Evolutionary conservation across 2,329 filamentous ascomycete species (phyloP).

Genomic region (Aspergillus uvarum): DNA sequence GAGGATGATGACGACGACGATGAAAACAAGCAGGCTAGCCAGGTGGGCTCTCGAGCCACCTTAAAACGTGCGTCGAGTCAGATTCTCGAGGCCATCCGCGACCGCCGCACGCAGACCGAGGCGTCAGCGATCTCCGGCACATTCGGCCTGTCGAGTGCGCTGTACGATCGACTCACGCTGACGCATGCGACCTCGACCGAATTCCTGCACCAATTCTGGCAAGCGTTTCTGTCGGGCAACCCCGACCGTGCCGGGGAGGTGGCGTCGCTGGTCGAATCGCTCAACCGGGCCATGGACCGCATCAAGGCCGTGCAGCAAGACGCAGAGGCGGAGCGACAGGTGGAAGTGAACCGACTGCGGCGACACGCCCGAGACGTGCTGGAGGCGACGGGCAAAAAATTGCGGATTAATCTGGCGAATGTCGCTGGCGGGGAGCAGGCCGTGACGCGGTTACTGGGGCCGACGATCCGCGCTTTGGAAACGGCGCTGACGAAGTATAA

Average conservation of each 20-base stretch:
- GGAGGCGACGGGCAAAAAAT: slow-evolving; percentile 70
- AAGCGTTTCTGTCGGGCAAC: slow-evolving; percentile 84
- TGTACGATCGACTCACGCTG: slow-evolving; percentile 64
- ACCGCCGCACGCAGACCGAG: slow-evolving; percentile 52
- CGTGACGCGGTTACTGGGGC: slow-evolving; percentile 73
- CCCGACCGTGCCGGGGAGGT: slow-evolving; percentile 77
- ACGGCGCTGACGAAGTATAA: slow-evolving; percentile 71
- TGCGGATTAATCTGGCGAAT: slow-evolving; percentile 63
- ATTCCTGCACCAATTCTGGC: slow-evolving; percentile 98
- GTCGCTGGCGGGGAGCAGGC: slow-evolving; percentile 74
- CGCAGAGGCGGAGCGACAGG: slow-evolving; percentile 71
- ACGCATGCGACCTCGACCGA: slow-evolving; percentile 93
- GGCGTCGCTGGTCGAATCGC: slow-evolving; percentile 75
- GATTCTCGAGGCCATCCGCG: slow-evolving; percentile 59
- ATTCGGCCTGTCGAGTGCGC: slow-evolving; percentile 49
- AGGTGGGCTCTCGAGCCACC: slow-evolving; percentile 69
- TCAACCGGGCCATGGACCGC: slow-evolving; percentile 72
- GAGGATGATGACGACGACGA: slow-evolving; percentile 61
- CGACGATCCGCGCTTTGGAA: slow-evolving; percentile 68
- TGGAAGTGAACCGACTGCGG: slow-evolving; percentile 66
- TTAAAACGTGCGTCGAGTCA: slow-evolving; percentile 57
- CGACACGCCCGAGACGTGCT: slow-evolving; percentile 69
- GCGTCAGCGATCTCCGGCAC: slow-evolving; percentile 39
- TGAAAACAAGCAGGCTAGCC: slow-evolving; percentile 47
- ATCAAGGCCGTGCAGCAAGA: slow-evolving; percentile 78